These are phyloP conservation scores for Aurinia saxatilis DNA, from an alignment of 345 rosid species.

Conservation along the genomic window DNA sequence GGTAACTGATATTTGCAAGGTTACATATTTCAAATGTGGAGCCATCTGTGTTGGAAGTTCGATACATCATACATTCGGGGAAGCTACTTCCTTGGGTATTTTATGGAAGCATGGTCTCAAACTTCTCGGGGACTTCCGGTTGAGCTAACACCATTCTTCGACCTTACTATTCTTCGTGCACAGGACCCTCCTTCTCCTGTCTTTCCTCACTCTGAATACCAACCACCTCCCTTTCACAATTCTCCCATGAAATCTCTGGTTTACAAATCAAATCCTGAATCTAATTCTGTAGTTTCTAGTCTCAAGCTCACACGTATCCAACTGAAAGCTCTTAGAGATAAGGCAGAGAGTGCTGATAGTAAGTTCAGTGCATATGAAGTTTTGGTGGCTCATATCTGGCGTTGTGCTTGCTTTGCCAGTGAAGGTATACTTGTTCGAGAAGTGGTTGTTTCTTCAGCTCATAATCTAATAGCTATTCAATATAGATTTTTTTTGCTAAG, in stretches of 20 bases:
- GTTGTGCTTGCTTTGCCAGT: constrained; percentile 30
- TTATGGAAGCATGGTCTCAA: constrained; percentile 27
- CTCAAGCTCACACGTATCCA: constrained; percentile 31
- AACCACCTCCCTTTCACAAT: constrained; percentile 29
- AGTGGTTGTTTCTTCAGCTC: neutral
- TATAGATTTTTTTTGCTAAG: too few species aligned
- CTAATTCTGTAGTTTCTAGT: constrained; percentile 14
- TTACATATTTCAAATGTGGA: constrained; percentile 34
- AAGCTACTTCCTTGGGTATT: constrained; percentile 8
- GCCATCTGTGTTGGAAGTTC: constrained; percentile 24
- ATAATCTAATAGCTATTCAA: neutral
- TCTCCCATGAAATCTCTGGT: neutral
- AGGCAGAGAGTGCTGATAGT: constrained; percentile 2
- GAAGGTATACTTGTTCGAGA: constrained; percentile 24
- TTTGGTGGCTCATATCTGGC: constrained; percentile 35
- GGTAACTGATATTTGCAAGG: constrained; percentile 15
- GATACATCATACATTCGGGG: constrained; percentile 26
- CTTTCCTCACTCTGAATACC: constrained; percentile 34
- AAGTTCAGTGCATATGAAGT: constrained; percentile 25
- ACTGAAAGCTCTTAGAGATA: constrained; percentile 24
- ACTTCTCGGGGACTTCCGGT: constrained; percentile 15
- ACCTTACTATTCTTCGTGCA: constrained; percentile 29
- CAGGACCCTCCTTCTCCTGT: constrained; percentile 29
- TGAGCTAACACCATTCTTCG: constrained; percentile 20
- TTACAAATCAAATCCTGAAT: constrained; percentile 16